A percentile compares a stretch with the other conserved stretches of the same genome.
phyloP scores from a whole-genome alignment of 2,329 filamentous ascomycete genomes.

The Botrytis medusae region DNA sequence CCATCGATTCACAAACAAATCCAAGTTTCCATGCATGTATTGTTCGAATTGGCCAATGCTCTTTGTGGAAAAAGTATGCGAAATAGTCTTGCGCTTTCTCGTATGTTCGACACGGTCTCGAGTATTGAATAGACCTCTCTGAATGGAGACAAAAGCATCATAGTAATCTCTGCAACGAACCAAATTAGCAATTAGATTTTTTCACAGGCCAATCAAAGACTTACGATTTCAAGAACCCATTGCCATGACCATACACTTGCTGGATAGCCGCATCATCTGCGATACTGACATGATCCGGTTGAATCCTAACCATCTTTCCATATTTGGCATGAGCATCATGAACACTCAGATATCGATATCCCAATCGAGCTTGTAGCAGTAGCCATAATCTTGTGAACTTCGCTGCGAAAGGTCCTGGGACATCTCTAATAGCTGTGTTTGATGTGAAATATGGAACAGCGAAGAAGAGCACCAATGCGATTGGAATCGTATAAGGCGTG shows the following conservation, averaged over 20 bases:
- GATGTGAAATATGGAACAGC: conserved; percentile 39
- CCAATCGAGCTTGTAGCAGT: conserved; percentile 62
- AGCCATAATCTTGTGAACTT: conserved; percentile 81
- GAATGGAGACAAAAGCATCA: conserved; percentile 86
- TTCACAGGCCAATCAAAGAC: conserved; percentile 16
- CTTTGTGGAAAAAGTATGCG: conserved; percentile 83
- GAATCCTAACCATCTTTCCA: conserved; percentile 78
- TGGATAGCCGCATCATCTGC: conserved; percentile 77
- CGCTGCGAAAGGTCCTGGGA: conserved; percentile 54
- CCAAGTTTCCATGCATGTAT: conserved; percentile 79
- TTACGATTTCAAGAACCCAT: conserved; percentile 70
- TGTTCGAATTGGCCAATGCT: conserved; percentile 82
- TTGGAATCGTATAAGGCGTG: conserved; percentile 50
- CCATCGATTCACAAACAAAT: conserved; percentile 71
- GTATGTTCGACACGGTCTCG: conserved; percentile 77
- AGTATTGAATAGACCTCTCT: conserved; percentile 84
- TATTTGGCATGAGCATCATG: conserved; percentile 68
- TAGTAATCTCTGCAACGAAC: conserved; percentile 69
- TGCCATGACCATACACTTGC: conserved; percentile 75
- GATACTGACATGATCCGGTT: conserved; percentile 80
- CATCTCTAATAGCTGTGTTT: conserved; percentile 39
- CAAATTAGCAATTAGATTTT: conserved; percentile 1
- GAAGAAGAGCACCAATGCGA: conserved; percentile 46
- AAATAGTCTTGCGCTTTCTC: conserved; percentile 84
- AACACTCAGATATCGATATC: conserved; percentile 63